Evolutionary conservation across 345 rosid genomes (phyloP).

Genomic region (Citrus maxima): DNA sequence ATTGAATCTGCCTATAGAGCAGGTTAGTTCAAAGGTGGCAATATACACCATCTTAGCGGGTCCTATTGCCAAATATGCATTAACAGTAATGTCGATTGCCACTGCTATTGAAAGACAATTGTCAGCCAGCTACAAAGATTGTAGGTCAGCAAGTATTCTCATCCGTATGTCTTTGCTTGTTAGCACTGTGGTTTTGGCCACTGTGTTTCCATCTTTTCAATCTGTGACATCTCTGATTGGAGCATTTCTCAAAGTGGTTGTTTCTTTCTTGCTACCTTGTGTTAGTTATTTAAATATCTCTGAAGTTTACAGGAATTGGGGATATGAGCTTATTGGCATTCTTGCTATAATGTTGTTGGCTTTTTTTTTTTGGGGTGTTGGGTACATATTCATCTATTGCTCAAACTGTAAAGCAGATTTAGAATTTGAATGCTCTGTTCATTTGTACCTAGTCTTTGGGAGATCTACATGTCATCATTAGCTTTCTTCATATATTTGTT

Average conservation of each 20-base stretch:
- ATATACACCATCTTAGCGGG: constrained; percentile 36
- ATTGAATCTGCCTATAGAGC: constrained; percentile 31
- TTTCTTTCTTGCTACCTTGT: constrained; percentile 37
- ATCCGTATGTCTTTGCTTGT: constrained; percentile 26
- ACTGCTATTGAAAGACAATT: constrained; percentile 26
- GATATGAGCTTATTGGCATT: constrained; percentile 13
- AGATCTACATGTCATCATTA: too few relatives aligned
- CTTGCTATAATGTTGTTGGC: constrained; percentile 10
- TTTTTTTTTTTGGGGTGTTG: not conserved
- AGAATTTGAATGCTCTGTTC: not conserved
- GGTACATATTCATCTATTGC: constrained; percentile 25
- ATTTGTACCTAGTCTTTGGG: not conserved
- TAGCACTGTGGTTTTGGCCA: constrained; percentile 32
- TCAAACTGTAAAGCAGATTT: constrained; percentile 3
- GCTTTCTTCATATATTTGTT: not conserved
- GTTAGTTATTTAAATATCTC: constrained; percentile 37
- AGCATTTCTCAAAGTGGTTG: constrained; percentile 28
- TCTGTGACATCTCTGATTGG: constrained; percentile 34
- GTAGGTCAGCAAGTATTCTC: constrained; percentile 20
- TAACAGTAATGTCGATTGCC: constrained; percentile 33
- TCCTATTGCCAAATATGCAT: constrained; percentile 44
- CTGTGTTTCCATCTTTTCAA: constrained; percentile 35
- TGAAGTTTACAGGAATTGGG: constrained; percentile 18
- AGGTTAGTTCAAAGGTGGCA: constrained; percentile 42
- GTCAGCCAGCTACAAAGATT: constrained; percentile 22